Evolutionary conservation across 106 monocot species (phyloP).

Genomic region (Acorus calamus): DNA sequence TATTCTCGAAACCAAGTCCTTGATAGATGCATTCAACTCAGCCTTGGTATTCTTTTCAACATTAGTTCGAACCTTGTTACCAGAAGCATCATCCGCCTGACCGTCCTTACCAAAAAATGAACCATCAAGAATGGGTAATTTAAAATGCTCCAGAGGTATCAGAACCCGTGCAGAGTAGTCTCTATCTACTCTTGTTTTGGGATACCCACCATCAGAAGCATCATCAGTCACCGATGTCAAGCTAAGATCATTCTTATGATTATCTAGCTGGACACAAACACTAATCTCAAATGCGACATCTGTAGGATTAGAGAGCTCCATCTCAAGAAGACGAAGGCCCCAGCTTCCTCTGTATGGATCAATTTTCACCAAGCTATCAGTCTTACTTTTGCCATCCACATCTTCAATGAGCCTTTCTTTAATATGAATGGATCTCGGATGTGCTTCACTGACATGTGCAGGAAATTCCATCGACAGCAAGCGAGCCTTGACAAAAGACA

Average conservation of each 20-base stretch:
- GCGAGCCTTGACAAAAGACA: slow-evolving; percentile 85
- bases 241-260: slow-evolving; percentile 4
- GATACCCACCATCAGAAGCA: slow-evolving; percentile 26
- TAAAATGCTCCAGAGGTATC: slow-evolving; percentile 88
- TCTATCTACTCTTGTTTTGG: slow-evolving; percentile 76
- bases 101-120: slow-evolving; percentile 57
- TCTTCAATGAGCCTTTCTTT: slow-evolving; percentile 13
- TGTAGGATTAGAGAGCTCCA: slow-evolving; percentile 92
- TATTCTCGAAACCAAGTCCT: slow-evolving; percentile 70
- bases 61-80: slow-evolving; percentile 12
- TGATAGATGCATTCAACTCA: slow-evolving; percentile 76
- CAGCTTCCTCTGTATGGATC: slow-evolving; percentile 82
- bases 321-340: slow-evolving; percentile 88
- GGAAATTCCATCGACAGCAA: slow-evolving; percentile 96
- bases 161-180: slow-evolving; percentile 91
- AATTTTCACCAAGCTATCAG: slow-evolving; percentile 45
- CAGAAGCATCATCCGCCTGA: slow-evolving; percentile 15
- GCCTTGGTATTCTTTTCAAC: slow-evolving; percentile 61
- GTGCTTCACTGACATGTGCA: slow-evolving; percentile 46
- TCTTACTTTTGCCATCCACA: neutral
- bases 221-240: slow-evolving; percentile 1
- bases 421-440: slow-evolving; percentile 21
- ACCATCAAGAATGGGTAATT: slow-evolving; percentile 72
- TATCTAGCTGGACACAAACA: slow-evolving; percentile 51
- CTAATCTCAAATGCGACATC: slow-evolving; percentile 89